Percentiles rank a stretch among this genome's conserved stretches.
phyloP scores from a whole-genome alignment of 176 grass and related monocot genomes.

The Urochloa ruziziensis region DNA sequence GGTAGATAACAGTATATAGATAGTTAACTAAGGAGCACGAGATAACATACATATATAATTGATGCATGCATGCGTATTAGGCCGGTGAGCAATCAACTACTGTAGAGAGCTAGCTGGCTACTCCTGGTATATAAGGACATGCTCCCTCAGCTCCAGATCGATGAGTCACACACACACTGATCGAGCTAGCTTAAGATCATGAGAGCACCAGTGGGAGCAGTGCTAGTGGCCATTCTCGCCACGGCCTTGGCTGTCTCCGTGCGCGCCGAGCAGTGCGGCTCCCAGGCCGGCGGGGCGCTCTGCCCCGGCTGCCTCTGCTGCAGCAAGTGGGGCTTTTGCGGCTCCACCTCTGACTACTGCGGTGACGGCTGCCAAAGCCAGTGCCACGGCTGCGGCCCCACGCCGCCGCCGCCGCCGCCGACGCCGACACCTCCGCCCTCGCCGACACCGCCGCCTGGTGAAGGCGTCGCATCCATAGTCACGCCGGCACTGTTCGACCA shows the following conservation, averaged over 20 bases:
- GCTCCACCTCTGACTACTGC: conserved; percentile 21
- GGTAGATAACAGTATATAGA: too few relatives aligned
- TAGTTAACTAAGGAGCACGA: too few relatives aligned
- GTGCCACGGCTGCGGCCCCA: background rate
- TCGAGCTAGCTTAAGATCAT: too few relatives aligned
- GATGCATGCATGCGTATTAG: too few relatives aligned
- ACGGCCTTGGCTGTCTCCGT: background rate
- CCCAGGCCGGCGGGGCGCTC: background rate
- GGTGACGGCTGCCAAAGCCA: conserved; percentile 35
- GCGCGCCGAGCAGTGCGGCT: conserved; percentile 34
- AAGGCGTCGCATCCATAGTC: conserved; percentile 35
- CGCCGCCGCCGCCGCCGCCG: too few relatives aligned
- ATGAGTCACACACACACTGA: too few relatives aligned
- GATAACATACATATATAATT: too few relatives aligned
- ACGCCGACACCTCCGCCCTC: too few relatives aligned
- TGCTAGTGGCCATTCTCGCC: background rate
- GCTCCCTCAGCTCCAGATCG: too few relatives aligned
- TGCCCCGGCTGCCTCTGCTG: conserved; percentile 50
- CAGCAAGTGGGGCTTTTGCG: conserved; percentile 46
- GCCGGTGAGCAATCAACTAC: too few relatives aligned
- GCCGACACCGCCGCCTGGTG: background rate
- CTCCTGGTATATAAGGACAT: too few relatives aligned
- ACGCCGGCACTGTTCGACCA: conserved; percentile 34
- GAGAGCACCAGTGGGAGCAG: background rate
- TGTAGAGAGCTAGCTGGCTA: too few relatives aligned